Base-by-base conservation (phyloP, 192 early-diverging fungal genomes). In the Gonapodya sp. region DNA sequence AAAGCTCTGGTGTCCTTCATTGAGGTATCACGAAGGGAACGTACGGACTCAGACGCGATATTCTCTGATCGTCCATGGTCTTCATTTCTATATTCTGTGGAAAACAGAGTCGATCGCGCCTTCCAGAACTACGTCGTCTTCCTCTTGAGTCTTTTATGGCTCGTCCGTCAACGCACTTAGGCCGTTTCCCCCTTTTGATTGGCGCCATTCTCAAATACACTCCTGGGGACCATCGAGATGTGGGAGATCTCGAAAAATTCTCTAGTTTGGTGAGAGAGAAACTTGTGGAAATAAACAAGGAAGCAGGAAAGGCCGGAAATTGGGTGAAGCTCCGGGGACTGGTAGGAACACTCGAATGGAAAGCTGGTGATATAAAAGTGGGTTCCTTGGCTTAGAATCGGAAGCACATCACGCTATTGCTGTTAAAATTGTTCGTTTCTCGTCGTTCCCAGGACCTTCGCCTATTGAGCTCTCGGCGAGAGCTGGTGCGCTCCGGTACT, bases 261-360 rank as follows among this genome's bases (percentile, higher is more conserved):
- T 87, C 96, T 33, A 85, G 80, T n/a, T 89, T 89, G 36, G 92
- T 97, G 74, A 89, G 89, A 80, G 89, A 89, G 35, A 91, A 95
- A 82, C 86, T 97, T 73, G 84, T 86, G 73, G 90, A 89, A 46
- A 93, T 98, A 82, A 97, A 98, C 84, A 79, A 86, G 31, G 96
- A 95, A 83, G 93, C 95, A 0, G 97, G 97, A 24, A 93, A 92
- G 85, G 91, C 95, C 1, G 93, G 96, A 84, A 97, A 97, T 86
- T 85, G 87, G 33, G 89, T 98, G 81, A 93, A 94, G 80, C 86
- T 98, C 73, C 85, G 88, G 80, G 89, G 92, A 80, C 85, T 98
- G 36, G 87, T 94, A 79, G 87, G 93, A 73, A 87, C 91, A 82
- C 82, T 96, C 30, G 81, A 87, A 79, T 92, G 88, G 83, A 90